These are phyloP conservation scores for Phycomyces blakesleeanus DNA, from an alignment of 192 early-diverging fungal species.

Conservation along the genomic window DNA sequence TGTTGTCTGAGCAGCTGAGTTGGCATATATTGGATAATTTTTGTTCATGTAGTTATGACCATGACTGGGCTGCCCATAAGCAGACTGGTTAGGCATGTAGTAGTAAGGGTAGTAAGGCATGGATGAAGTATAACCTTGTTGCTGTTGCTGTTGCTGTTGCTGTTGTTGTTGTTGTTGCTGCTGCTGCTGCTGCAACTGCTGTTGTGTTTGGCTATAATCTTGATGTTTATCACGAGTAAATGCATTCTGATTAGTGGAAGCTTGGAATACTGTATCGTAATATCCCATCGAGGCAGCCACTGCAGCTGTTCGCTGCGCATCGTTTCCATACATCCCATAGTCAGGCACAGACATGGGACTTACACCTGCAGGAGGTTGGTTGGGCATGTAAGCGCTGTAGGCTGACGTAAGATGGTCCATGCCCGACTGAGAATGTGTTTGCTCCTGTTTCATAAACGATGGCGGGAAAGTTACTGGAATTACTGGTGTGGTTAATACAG, in stretches of 20 bases:
- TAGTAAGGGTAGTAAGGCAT: not conserved
- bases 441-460: not conserved
- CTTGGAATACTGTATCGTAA: not conserved
- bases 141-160: not conserved
- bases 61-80: not conserved
- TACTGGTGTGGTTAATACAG: too few relatives aligned
- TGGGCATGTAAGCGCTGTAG: conserved; percentile 50
- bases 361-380: conserved; percentile 43
- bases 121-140: not conserved
- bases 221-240: not conserved
- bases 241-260: not conserved
- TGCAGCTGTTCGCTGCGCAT: conserved; percentile 54
- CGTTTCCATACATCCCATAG: conserved; percentile 59
- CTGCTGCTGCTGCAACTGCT: not conserved
- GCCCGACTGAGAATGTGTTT: conserved; percentile 43
- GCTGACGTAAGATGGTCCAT: conserved; percentile 48
- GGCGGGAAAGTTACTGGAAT: not conserved
- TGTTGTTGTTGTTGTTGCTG: not conserved
- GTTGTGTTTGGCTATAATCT: not conserved
- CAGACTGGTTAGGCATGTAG: not conserved
- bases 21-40: not conserved
- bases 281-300: conserved; percentile 12
- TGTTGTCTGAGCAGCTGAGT: not conserved
- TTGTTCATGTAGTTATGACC: not conserved
- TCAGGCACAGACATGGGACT: conserved; percentile 50